Percentiles rank a stretch among this genome's conserved stretches.
These are phyloP conservation scores for Turnera subulata DNA, from an alignment of 345 rosid species.

Conservation along the genomic window DNA sequence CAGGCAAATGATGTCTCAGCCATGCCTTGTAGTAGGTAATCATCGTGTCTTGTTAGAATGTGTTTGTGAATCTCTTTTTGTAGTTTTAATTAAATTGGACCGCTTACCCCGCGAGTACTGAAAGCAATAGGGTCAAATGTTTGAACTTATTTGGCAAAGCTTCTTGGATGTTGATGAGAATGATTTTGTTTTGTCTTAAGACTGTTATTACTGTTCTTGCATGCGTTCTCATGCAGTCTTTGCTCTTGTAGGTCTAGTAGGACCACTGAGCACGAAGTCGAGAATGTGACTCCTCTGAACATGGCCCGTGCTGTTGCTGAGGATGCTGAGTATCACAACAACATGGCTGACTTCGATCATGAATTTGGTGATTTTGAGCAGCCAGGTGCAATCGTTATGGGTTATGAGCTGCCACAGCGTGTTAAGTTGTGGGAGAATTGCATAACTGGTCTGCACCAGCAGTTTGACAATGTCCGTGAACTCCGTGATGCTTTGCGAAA, in stretches of 20 bases:
- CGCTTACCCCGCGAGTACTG: too few species aligned
- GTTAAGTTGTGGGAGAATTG: conserved; percentile 25
- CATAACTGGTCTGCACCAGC: conserved; percentile 32
- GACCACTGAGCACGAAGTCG: conserved; percentile 20
- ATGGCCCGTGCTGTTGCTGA: conserved; percentile 4
- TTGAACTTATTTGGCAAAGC: too few species aligned
- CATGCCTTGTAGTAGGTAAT: conserved; percentile 27
- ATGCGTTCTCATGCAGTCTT: not conserved
- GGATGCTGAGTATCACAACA: conserved; percentile 12
- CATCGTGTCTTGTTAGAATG: not conserved
- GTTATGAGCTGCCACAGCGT: conserved; percentile 23
- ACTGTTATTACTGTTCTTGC: too few species aligned
- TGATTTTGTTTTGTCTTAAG: too few species aligned
- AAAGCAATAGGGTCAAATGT: too few species aligned
- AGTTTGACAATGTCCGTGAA: conserved; percentile 20
- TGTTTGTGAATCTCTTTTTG: not conserved
- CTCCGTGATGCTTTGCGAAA: conserved; percentile 25
- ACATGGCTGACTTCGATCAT: conserved; percentile 6
- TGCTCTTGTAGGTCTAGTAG: conserved; percentile 27
- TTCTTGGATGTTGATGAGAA: too few species aligned
- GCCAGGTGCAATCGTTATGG: not conserved
- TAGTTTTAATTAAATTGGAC: not conserved
- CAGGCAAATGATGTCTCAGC: conserved; percentile 6
- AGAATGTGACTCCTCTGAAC: conserved; percentile 16
- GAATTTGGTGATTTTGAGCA: conserved; percentile 10